Evolutionary conservation across 2,329 filamentous ascomycete genomes (phyloP), one percentile per base, ranked within the genome.

Genomic region (Cladosporium phlei): DNA sequence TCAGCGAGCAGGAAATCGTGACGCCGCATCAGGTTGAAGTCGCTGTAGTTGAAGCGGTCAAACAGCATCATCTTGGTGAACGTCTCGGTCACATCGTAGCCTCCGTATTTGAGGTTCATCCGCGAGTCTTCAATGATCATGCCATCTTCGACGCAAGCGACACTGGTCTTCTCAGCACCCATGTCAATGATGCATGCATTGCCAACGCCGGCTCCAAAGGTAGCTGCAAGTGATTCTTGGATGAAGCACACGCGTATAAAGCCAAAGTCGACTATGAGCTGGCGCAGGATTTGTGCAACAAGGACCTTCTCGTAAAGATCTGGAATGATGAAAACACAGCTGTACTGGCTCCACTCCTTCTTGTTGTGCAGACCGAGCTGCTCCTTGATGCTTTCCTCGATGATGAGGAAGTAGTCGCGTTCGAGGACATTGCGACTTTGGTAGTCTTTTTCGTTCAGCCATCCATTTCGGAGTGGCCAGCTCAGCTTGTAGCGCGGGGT

Each of bases 61-160:
- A 86, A 89, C 2, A 98, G 79, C 85, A 97, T 89, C 91, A 97
- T 97, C 69, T 93, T 95, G 64, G 95, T 78, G 60, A 98, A 96
- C 0, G 88, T 86, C 58, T 95, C 88, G 0, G 93, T 97, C 28
- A 97, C 86, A 66, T 98, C 93, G 59, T 79, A 83, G 1, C 93
- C 93, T 40, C 93, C 93, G 59, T 85, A 95, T 66, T 98, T 97
- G 54, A 98, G 72, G 64, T 97, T 97, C 63, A 98, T 80, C 12
- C 93, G 82, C 12, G 93, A 98, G 62, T 96, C 91, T 54, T 97
- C 93, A 20, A 95, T 79, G 61, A 88, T 89, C 68, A 98, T 85
- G 2, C 93, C 93, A 65, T 98, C 93, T 59, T 98, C 93, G 9
- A 98, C 90, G 57, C 93, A 98, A 52, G 90, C 91, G 24, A 98